Evolutionary conservation across 768 basidiomycete genomes (phyloP).

Genomic region (Termitomyces sp.): DNA sequence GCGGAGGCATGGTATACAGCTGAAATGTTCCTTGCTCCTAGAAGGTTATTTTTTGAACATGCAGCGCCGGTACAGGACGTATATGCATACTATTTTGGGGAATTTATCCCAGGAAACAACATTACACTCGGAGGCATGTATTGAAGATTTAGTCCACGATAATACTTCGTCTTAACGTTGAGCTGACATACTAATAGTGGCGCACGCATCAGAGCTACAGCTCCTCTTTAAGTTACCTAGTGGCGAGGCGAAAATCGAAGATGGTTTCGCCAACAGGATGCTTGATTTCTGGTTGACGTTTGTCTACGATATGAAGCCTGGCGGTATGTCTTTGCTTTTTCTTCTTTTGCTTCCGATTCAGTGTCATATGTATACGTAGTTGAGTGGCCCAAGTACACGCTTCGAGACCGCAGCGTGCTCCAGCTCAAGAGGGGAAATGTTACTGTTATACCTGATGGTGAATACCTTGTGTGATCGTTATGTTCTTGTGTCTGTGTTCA

Average conservation of each 20-base stretch:
- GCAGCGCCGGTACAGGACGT: slow-evolving; percentile 44
- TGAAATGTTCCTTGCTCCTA: slow-evolving; percentile 49
- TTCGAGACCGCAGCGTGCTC: slow-evolving; percentile 33
- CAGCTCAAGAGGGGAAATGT: slow-evolving; percentile 51
- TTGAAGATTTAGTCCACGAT: neutral
- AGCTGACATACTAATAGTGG: slow-evolving; percentile 29
- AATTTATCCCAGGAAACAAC: slow-evolving; percentile 54
- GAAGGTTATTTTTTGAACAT: slow-evolving; percentile 47
- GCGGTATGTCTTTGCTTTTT: slow-evolving; percentile 31
- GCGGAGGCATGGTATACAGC: slow-evolving; percentile 57
- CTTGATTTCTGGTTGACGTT: slow-evolving; percentile 57
- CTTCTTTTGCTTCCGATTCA: no score
- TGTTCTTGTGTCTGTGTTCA: neutral
- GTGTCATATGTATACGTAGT: no score
- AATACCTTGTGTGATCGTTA: slow-evolving; percentile 6
- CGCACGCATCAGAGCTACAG: slow-evolving; percentile 45
- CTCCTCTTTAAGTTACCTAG: slow-evolving; percentile 50
- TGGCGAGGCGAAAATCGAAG: slow-evolving; percentile 30
- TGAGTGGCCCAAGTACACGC: slow-evolving; percentile 43
- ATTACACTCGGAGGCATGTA: slow-evolving; percentile 41
- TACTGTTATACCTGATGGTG: slow-evolving; percentile 52
- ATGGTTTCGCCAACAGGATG: slow-evolving; percentile 42
- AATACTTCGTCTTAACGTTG: neutral
- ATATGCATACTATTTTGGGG: slow-evolving; percentile 52
- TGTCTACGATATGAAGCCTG: slow-evolving; percentile 52